Percentiles rank a stretch among this genome's conserved stretches.
Conservation (phyloP, 2,329 filamentous ascomycete species). For the Alternaria tenuissima region DNA sequence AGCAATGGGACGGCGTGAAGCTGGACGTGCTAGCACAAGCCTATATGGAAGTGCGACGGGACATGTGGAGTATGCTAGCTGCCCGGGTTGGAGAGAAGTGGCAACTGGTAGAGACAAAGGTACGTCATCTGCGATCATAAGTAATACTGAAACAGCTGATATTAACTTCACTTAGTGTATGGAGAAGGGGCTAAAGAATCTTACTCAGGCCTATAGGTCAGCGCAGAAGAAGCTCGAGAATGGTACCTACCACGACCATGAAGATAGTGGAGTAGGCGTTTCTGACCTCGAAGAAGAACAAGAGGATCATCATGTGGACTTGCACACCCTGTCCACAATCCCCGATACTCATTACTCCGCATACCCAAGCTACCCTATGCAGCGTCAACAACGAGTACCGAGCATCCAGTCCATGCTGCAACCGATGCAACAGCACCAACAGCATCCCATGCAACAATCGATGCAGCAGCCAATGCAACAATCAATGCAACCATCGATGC, state of each 20-base stretch:
- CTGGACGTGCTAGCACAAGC: constrained; percentile 77
- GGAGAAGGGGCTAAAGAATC: constrained; percentile 82
- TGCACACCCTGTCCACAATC: constrained; percentile 34
- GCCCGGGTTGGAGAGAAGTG: constrained; percentile 65
- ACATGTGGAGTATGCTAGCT: constrained; percentile 82
- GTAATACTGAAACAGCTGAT: not conserved
- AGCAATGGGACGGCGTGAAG: constrained; percentile 81
- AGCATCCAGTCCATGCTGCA: constrained; percentile 53
- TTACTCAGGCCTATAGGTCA: constrained; percentile 73
- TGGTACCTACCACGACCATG: constrained; percentile 59
- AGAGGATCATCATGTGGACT: constrained; percentile 43
- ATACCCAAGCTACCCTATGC: constrained; percentile 31
- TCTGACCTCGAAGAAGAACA: constrained; percentile 59
- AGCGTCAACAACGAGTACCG: constrained; percentile 44
- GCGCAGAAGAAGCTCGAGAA: constrained; percentile 68
- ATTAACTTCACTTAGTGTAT: constrained; percentile 68
- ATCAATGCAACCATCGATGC: constrained; percentile 12
- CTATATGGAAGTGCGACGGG: constrained; percentile 80
- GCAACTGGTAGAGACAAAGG: constrained; percentile 82
- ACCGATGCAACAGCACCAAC: constrained; percentile 11
- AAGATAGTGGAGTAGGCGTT: constrained; percentile 74
- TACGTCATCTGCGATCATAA: constrained; percentile 41
- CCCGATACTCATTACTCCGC: constrained; percentile 30
- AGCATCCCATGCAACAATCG: constrained; percentile 8
- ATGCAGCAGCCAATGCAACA: constrained; percentile 16